Conservation (phyloP, 192 early-diverging fungal species). For the Umbelopsis isabellina region DNA sequence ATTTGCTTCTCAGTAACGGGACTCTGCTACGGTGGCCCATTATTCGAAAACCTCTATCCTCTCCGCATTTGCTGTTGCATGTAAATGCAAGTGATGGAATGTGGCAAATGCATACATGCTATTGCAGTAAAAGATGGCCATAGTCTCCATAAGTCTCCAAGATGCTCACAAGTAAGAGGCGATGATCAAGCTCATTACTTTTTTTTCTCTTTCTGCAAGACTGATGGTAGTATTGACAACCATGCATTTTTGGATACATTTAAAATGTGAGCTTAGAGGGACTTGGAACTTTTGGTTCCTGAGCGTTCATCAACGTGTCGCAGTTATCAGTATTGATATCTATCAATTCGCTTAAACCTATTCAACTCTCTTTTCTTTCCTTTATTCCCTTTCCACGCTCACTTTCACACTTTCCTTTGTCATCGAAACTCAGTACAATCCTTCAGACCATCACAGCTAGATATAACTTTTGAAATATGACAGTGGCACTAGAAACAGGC, state of each 20-base stretch:
- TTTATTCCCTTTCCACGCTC: background rate
- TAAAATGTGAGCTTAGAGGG: conserved; percentile 12
- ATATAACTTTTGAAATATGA: background rate
- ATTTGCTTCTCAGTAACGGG: background rate
- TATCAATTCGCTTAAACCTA: background rate
- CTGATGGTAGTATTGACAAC: conserved; percentile 20
- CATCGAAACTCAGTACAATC: background rate
- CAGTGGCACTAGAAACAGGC: background rate
- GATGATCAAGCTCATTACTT: too few relatives aligned
- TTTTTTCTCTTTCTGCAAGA: background rate
- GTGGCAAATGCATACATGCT: too few relatives aligned
- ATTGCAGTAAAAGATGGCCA: too few relatives aligned
- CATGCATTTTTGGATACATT: conserved; percentile 23
- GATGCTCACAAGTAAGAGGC: too few relatives aligned
- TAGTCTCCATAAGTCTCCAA: too few relatives aligned
- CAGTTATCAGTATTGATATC: too few relatives aligned
- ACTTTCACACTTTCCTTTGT: background rate
- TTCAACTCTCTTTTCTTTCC: conserved; percentile 2
- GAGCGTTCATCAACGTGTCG: too few relatives aligned
- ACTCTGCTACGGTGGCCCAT: too few relatives aligned
- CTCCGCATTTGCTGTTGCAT: too few relatives aligned
- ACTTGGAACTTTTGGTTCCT: too few relatives aligned
- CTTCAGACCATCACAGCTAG: background rate
- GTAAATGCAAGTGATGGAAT: too few relatives aligned
- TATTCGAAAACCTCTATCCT: too few relatives aligned